phyloP scores from a whole-genome alignment of 352 stramenopile species.

The Globisporangium yorkense region DNA sequence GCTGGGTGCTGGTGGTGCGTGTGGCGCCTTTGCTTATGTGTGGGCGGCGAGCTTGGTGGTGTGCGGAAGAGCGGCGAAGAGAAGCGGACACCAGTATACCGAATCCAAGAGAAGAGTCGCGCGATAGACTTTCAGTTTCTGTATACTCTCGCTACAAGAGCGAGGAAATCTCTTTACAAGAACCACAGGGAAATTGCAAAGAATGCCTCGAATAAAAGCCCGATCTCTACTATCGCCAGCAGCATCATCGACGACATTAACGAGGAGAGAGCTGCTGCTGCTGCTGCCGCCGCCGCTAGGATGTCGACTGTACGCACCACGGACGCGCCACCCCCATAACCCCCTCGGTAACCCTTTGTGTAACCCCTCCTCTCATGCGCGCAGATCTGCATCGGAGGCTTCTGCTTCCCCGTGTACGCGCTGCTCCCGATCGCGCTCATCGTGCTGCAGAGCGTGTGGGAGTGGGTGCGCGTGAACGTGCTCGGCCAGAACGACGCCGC shows the following conservation, averaged over 20 bases:
- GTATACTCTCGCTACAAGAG: not conserved
- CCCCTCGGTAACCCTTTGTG: not conserved
- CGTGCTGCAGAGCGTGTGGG: constrained; percentile 61
- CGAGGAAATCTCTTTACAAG: constrained; percentile 14
- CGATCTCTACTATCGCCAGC: too few species aligned
- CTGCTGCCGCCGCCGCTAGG: not conserved
- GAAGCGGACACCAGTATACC: not conserved
- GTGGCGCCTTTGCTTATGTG: not conserved
- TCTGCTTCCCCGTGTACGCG: constrained; percentile 77
- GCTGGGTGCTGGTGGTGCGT: constrained; percentile 1
- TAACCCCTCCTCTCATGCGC: not conserved
- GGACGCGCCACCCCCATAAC: not conserved
- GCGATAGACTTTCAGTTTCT: not conserved
- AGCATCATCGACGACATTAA: not conserved
- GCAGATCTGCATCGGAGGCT: constrained; percentile 74
- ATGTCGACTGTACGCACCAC: not conserved
- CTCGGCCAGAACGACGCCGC: constrained; percentile 45
- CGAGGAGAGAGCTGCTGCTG: not conserved
- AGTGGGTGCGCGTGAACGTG: constrained; percentile 62
- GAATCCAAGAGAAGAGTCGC: not conserved
- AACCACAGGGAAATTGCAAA: constrained; percentile 12
- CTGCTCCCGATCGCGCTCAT: constrained; percentile 68
- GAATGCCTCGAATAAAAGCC: constrained; percentile 2
- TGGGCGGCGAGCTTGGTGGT: not conserved
- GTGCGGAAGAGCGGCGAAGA: not conserved